Base-by-base conservation (phyloP, 495 filamentous ascomycete genomes). In the Penicillium desertorum region DNA sequence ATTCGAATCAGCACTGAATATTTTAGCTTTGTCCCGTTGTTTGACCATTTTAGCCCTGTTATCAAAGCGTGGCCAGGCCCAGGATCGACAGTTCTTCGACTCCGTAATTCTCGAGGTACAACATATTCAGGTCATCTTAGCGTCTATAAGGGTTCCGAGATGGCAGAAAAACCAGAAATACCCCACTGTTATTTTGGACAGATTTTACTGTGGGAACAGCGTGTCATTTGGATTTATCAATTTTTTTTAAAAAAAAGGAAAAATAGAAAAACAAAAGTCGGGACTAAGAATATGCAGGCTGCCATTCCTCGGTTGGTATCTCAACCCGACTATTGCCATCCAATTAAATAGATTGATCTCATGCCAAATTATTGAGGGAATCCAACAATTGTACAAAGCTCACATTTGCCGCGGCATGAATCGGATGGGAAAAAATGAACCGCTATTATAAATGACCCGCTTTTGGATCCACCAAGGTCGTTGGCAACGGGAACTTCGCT, bases 21-120 rank as follows among this genome's bases (percentile, higher is more conserved):
- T n/a, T 42, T 29, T 57, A 51, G 46, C 37, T 57, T 50, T 30
- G 22, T 23, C 36, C 27, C 37, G 25, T 51, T 14, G 55, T 53
- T 58, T 58, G 48, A 58, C 48, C 5, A 36, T 3, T 19, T 45
- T 23, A 42, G 25, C 48, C 22, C 10, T 36, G 56, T n/a, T 45
- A n/a, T 45, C 46, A 44, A 52, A 52, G 48, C 56, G 48, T 42
- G 29, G 46, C 46, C 14, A 20, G 47, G 3, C 32, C 25, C 8
- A 4, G 12, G 32, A 37, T 50, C 22, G 23, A 12, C 36, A 17
- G 20, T 19, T 6, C 17, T 49, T 49, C 27, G 0, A 25, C 5
- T 25, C 27, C 27, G 7, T 29, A 8, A 7, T 4, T 29, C 27
- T 9, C 9, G 9, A 29, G 27, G 27, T 9, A 29, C 27, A 25